These are phyloP conservation scores for Oropetium thomaeum DNA, from an alignment of 176 grass and related monocot species.

Conservation along the genomic window DNA sequence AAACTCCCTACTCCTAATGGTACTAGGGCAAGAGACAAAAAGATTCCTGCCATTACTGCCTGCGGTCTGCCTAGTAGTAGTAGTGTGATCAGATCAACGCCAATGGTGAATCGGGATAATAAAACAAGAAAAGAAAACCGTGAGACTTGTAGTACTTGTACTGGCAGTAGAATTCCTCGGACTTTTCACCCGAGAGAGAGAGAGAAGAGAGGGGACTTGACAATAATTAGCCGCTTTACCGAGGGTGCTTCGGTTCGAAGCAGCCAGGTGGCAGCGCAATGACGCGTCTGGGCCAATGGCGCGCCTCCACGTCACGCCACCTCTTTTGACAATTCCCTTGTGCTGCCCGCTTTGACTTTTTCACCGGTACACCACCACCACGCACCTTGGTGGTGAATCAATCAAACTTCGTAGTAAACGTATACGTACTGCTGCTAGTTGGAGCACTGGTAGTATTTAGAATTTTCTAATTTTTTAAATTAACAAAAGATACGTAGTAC, in stretches of 20 bases:
- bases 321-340: slow-evolving; percentile 42
- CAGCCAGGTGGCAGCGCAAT: slow-evolving; percentile 38
- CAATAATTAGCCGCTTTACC: slow-evolving; percentile 40
- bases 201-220: background rate
- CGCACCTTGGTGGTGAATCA: slow-evolving; percentile 34
- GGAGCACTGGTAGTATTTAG: no score
- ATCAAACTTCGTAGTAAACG: no score
- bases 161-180: slow-evolving; percentile 37
- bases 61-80: background rate
- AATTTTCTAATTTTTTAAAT: no score
- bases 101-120: background rate
- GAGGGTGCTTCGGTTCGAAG: slow-evolving; percentile 32
- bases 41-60: background rate
- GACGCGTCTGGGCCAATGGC: slow-evolving; percentile 59
- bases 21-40: background rate
- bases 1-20: background rate
- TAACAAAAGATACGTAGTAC: no score
- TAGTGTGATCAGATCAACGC: background rate
- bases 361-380: background rate
- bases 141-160: no score
- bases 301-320: slow-evolving; percentile 36
- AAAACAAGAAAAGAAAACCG: no score
- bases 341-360: slow-evolving; percentile 49
- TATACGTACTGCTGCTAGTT: no score
- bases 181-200: slow-evolving; percentile 28